Percentiles rank a stretch among this genome's conserved stretches.
phyloP scores from a whole-genome alignment of 2,329 filamentous ascomycete genomes.

The Madurella mycetomatis region DNA sequence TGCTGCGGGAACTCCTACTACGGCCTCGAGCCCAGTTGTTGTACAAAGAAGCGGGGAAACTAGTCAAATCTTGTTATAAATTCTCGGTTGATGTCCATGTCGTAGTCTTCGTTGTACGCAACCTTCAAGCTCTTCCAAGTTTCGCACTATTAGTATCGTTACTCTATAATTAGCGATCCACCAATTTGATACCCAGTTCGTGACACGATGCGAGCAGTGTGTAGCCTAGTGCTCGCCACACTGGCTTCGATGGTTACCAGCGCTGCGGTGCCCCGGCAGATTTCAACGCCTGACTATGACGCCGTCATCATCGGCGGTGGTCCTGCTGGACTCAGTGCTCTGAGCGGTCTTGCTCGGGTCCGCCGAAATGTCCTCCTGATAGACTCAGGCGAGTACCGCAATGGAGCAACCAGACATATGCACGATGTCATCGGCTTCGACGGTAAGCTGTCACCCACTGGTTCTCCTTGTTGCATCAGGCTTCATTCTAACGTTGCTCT shows the following conservation, averaged over 20 bases:
- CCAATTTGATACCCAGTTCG: too few species aligned
- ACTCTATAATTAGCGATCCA: too few species aligned
- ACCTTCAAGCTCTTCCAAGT: too few species aligned
- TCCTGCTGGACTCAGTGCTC: constrained; percentile 49
- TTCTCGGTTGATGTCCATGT: too few species aligned
- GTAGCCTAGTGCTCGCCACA: neutral
- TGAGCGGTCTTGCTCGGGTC: constrained; percentile 57
- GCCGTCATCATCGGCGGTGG: constrained; percentile 56
- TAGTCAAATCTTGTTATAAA: too few species aligned
- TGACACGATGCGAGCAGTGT: neutral
- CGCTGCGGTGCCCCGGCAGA: constrained; percentile 5
- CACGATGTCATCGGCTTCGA: constrained; percentile 59
- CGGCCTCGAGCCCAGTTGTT: too few species aligned
- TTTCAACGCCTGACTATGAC: constrained; percentile 39
- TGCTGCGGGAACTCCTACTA: too few species aligned
- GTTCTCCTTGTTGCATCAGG: neutral
- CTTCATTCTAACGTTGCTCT: constrained; percentile 4
- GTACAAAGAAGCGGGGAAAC: too few species aligned
- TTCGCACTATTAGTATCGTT: too few species aligned
- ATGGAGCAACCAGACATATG: constrained; percentile 52
- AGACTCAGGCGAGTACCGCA: constrained; percentile 56
- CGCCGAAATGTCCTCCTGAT: constrained; percentile 51
- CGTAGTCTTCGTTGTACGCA: too few species aligned
- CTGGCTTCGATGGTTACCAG: neutral
- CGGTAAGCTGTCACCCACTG: constrained; percentile 35